Conservation (phyloP, 2,329 filamentous ascomycete species). For the Fusarium lyarnte region DNA sequence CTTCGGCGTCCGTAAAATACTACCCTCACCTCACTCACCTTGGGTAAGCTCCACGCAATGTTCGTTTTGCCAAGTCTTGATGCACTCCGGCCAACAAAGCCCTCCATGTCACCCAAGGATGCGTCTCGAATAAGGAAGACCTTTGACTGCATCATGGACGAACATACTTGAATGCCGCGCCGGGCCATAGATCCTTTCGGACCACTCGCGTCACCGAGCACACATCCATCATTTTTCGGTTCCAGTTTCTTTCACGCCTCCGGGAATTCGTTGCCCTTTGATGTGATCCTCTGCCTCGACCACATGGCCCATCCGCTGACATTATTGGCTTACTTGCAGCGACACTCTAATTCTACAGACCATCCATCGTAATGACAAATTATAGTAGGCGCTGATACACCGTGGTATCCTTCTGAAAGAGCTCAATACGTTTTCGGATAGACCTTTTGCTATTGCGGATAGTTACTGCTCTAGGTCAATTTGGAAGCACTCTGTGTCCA, state of each 20-base stretch:
- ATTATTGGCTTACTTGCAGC: constrained; percentile 32
- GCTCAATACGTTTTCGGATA: background rate
- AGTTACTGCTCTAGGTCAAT: background rate
- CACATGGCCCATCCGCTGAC: constrained; percentile 37
- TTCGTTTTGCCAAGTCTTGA: background rate
- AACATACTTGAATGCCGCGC: background rate
- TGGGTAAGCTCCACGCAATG: background rate
- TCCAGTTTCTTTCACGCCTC: background rate
- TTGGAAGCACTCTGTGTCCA: background rate
- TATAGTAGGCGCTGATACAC: background rate
- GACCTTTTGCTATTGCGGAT: background rate
- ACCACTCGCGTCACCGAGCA: constrained; percentile 17
- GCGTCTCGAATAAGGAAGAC: background rate
- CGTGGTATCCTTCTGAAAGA: background rate
- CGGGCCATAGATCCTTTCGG: constrained; percentile 9
- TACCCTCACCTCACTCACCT: background rate
- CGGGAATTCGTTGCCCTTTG: constrained; percentile 2
- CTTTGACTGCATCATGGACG: constrained; percentile 13
- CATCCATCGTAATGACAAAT: background rate
- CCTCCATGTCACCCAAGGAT: background rate
- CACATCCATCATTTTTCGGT: constrained; percentile 13
- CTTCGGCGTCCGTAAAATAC: background rate
- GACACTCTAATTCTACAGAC: background rate
- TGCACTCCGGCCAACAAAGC: background rate
- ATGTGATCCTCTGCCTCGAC: constrained; percentile 37